Percentiles rank a stretch among this genome's conserved stretches.
Evolutionary conservation across 805 yeast genomes (phyloP).

Genomic region (Schwanniomyces pseudopolymorphus): DNA sequence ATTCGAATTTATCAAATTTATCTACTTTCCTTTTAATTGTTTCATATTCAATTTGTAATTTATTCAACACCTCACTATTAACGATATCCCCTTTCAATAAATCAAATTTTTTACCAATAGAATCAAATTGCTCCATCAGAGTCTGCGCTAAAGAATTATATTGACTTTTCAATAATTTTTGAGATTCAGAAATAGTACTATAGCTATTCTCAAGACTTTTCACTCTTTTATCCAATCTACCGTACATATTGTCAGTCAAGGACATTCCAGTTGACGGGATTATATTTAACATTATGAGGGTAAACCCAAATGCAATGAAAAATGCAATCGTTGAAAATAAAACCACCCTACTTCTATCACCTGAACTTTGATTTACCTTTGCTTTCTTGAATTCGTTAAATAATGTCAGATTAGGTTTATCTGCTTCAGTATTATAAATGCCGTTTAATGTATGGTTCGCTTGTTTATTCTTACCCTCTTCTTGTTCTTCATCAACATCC

Average conservation of each 20-base stretch:
- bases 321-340: not conserved
- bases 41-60: conserved; percentile 11
- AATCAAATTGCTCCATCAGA: conserved; percentile 16
- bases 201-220: not conserved
- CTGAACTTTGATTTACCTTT: conserved; percentile 3
- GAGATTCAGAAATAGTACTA: conserved; percentile 9
- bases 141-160: conserved; percentile 12
- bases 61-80: conserved; percentile 4
- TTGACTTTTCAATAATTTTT: conserved; percentile 17
- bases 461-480: conserved; percentile 3
- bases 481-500: conserved; percentile 9
- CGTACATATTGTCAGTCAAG: not conserved
- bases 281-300: not conserved
- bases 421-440: not conserved
- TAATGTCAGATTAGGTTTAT: conserved; percentile 8
- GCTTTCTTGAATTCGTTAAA: conserved; percentile 9
- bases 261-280: not conserved
- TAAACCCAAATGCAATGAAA: not conserved
- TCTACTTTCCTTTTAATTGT: conserved; percentile 11
- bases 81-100: conserved; percentile 5
- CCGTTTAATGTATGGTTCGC: too few relatives aligned
- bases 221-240: not conserved
- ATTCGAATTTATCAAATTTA: conserved; percentile 4
- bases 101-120: conserved; percentile 11
- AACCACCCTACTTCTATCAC: not conserved